phyloP scores from a whole-genome alignment of 2,329 filamentous ascomycete genomes.

The Cadophora malorum region DNA sequence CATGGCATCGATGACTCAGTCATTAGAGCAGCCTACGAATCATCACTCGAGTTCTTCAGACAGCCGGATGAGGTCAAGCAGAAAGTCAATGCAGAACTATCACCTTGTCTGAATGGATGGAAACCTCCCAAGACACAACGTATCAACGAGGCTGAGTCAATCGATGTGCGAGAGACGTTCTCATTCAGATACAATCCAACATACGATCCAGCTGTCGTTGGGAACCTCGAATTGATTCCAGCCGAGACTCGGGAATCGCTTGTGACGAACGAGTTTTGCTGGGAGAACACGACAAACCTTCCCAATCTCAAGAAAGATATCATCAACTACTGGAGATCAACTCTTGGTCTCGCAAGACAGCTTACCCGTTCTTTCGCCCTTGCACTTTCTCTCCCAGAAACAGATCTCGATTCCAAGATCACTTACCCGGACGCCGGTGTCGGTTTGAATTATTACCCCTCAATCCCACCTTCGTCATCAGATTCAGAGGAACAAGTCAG shows the following conservation, averaged over 20 bases:
- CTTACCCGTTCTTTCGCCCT: conserved; percentile 60
- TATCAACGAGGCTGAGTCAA: conserved; percentile 24
- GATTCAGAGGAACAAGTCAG: conserved; percentile 32
- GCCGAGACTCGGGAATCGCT: conserved; percentile 9
- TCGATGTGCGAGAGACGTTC: conserved; percentile 27
- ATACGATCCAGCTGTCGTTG: conserved; percentile 19
- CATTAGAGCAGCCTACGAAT: conserved; percentile 18
- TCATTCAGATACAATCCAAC: conserved; percentile 25
- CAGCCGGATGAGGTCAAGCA: conserved; percentile 46
- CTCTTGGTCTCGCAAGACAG: conserved; percentile 49
- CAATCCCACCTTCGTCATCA: conserved; percentile 27
- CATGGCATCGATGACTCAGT: conserved; percentile 44
- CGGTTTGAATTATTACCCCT: conserved; percentile 46
- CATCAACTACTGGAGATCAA: conserved; percentile 47
- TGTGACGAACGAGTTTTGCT: conserved; percentile 40
- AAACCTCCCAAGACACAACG: conserved; percentile 25
- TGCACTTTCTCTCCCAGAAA: conserved; percentile 56
- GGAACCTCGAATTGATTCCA: conserved; percentile 17
- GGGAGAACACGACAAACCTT: conserved; percentile 46
- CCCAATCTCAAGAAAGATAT: conserved; percentile 47
- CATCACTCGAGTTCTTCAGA: conserved; percentile 43
- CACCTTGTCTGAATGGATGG: conserved; percentile 24
- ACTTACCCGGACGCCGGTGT: conserved; percentile 52
- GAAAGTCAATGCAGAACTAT: conserved; percentile 38
- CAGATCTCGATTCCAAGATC: conserved; percentile 58